phyloP scores from a whole-genome alignment of 768 basidiomycete species.

The Kwoniella heveanensis region DNA sequence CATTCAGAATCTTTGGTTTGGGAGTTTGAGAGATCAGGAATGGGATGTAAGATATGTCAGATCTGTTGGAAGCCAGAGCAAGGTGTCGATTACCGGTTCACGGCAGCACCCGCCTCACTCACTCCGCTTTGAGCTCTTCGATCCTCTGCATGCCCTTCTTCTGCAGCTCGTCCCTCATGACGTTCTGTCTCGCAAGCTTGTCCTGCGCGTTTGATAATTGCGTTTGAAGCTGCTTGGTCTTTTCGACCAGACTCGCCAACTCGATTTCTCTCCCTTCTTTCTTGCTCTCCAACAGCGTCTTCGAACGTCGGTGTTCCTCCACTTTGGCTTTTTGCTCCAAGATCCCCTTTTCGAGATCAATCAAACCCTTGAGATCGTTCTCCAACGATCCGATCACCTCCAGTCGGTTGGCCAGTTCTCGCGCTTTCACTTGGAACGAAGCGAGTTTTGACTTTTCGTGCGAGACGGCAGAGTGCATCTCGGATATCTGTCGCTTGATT shows the following conservation, averaged over 20 bases:
- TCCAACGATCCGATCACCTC: slow-evolving; percentile 72
- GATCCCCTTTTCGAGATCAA: slow-evolving; percentile 46
- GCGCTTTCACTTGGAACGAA: slow-evolving; percentile 69
- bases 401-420: slow-evolving; percentile 76
- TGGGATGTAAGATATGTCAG: too few species aligned
- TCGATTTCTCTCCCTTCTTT: slow-evolving; percentile 75
- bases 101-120: slow-evolving; percentile 57
- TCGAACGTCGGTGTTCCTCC: slow-evolving; percentile 63
- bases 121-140: slow-evolving; percentile 74
- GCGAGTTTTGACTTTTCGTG: slow-evolving; percentile 72
- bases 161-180: slow-evolving; percentile 78
- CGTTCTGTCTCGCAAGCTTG: slow-evolving; percentile 76
- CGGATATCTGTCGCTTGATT: slow-evolving; percentile 75
- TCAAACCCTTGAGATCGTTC: slow-evolving; percentile 57
- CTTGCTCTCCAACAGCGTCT: slow-evolving; percentile 68
- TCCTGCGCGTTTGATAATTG: slow-evolving; percentile 79
- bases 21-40: too few species aligned
- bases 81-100: too few species aligned
- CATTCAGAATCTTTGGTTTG: too few species aligned
- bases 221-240: slow-evolving; percentile 77
- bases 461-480: slow-evolving; percentile 69
- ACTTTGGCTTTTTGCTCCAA: slow-evolving; percentile 26
- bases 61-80: too few species aligned
- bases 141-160: slow-evolving; percentile 71
- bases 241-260: slow-evolving; percentile 67